Evolutionary conservation across 768 basidiomycete species (phyloP).

Genomic region (Hericium erinaceus): DNA sequence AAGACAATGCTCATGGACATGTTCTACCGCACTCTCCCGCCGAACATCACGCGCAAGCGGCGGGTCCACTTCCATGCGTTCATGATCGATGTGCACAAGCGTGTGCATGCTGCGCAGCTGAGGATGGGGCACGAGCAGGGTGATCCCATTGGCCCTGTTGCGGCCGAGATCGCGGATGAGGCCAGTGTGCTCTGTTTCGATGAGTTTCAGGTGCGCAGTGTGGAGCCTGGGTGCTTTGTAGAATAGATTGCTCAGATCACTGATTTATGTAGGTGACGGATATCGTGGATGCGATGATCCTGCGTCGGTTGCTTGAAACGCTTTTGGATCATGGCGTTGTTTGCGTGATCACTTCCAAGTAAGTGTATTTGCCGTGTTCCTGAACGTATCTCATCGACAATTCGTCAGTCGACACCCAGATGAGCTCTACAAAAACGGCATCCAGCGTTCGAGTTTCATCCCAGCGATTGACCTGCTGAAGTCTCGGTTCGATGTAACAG

Average conservation of each 20-base stretch:
- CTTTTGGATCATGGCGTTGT: conserved; percentile 84
- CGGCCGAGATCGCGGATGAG: conserved; percentile 76
- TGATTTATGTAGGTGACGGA: conserved; percentile 71
- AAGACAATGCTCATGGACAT: conserved; percentile 99
- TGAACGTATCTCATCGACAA: background rate
- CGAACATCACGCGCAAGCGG: conserved; percentile 58
- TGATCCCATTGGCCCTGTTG: conserved; percentile 83
- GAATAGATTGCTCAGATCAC: background rate
- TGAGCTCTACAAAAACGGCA: conserved; percentile 97
- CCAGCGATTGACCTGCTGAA: conserved; percentile 94
- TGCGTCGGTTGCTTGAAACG: conserved; percentile 81
- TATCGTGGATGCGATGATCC: conserved; percentile 97
- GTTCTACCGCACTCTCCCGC: conserved; percentile 78
- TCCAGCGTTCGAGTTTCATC: conserved; percentile 89
- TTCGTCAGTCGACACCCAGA: conserved; percentile 83
- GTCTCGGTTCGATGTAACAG: conserved; percentile 74
- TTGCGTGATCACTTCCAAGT: conserved; percentile 97
- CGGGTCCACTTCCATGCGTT: conserved; percentile 98
- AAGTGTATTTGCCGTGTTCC: conserved; percentile 20
- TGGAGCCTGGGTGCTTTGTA: no score
- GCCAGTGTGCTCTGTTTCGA: conserved; percentile 89
- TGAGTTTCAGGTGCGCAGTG: conserved; percentile 81
- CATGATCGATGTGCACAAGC: conserved; percentile 98
- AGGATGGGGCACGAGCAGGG: conserved; percentile 34
- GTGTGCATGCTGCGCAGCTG: conserved; percentile 72